phyloP scores from a whole-genome alignment of 805 yeast species.

The Yamadazyma tumulicola region DNA sequence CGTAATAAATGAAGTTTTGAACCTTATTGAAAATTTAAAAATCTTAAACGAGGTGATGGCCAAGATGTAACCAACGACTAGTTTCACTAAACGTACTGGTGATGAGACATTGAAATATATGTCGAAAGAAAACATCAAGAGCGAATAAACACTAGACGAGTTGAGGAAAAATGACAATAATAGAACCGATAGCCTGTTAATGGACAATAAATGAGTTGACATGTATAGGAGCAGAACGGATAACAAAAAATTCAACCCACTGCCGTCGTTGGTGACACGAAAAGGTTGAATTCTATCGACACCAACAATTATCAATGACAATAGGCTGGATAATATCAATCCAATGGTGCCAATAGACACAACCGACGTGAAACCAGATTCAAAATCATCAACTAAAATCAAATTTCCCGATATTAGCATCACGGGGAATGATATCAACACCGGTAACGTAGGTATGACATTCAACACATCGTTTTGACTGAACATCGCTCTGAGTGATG shows the following conservation, averaged over 20 bases:
- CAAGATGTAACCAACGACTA: constrained; percentile 2
- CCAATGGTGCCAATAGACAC: neutral
- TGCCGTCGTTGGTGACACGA: neutral
- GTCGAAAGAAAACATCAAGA: constrained; percentile 4
- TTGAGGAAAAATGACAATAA: constrained; percentile 1
- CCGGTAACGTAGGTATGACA: constrained; percentile 3
- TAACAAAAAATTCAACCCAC: constrained; percentile 2
- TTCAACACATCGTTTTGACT: constrained; percentile 5
- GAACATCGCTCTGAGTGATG: no score
- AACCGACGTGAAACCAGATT: neutral
- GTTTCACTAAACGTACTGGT: neutral
- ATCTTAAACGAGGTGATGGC: neutral
- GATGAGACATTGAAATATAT: constrained; percentile 3
- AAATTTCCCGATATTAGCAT: neutral
- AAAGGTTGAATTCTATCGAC: constrained; percentile 6
- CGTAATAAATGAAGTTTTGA: neutral
- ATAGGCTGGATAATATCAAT: neutral
- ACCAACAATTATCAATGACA: neutral
- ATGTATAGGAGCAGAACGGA: constrained; percentile 1
- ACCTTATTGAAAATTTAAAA: constrained; percentile 2
- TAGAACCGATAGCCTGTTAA: constrained; percentile 3
- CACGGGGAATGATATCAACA: constrained; percentile 1
- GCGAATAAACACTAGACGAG: constrained; percentile 4
- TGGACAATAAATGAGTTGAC: constrained; percentile 2
- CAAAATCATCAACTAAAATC: neutral